These are phyloP conservation scores for Myriosclerotinia duriaeana DNA, from an alignment of 2,329 filamentous ascomycete species.

Conservation along the genomic window DNA sequence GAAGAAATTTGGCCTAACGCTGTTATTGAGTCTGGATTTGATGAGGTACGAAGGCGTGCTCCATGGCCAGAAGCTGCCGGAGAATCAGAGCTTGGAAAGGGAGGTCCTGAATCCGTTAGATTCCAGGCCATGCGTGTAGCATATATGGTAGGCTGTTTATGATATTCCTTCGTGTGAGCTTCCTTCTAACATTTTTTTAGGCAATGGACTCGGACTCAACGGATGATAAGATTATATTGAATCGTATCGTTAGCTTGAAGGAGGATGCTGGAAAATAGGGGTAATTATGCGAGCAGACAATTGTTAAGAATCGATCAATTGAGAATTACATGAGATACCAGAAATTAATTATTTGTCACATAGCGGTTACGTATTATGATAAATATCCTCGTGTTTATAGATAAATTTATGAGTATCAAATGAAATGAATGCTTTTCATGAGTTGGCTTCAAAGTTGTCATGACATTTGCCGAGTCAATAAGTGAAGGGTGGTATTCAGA, in stretches of 20 bases:
- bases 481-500: not conserved
- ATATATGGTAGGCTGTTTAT: constrained; percentile 50
- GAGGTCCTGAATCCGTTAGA: constrained; percentile 71
- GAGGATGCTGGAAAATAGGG: constrained; percentile 71
- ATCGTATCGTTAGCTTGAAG: constrained; percentile 88
- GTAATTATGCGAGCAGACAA: not conserved
- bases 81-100: constrained; percentile 61
- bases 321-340: constrained; percentile 1
- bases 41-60: constrained; percentile 69
- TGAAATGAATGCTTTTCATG: not conserved
- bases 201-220: constrained; percentile 76
- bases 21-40: constrained; percentile 78
- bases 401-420: not conserved
- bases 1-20: constrained; percentile 78
- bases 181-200: constrained; percentile 38
- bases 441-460: not conserved
- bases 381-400: not conserved
- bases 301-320: not conserved
- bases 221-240: constrained; percentile 78
- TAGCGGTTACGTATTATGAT: not conserved
- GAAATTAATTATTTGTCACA: not conserved
- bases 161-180: not conserved
- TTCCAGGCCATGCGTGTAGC: constrained; percentile 91
- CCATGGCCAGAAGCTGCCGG: constrained; percentile 77
- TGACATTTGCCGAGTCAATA: not conserved